These are phyloP conservation scores for Thuja plicata DNA, from an alignment of 83 land plant genomes.

Conservation along the genomic window DNA sequence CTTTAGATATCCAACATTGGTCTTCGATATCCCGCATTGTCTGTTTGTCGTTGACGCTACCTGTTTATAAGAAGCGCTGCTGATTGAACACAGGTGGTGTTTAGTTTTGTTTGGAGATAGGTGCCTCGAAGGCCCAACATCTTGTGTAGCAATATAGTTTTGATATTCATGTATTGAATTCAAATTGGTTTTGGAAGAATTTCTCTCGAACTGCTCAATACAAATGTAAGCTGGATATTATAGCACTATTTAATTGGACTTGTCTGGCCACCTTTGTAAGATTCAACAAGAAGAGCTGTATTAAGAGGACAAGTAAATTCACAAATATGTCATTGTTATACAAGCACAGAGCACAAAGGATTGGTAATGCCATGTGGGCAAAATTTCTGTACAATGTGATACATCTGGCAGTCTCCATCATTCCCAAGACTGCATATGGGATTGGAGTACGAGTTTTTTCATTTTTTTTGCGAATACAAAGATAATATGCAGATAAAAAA, in stretches of 20 bases:
- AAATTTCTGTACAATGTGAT: not conserved
- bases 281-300: not conserved
- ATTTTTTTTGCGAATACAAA: not conserved
- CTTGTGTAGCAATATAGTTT: conserved; percentile 5
- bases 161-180: conserved; percentile 6
- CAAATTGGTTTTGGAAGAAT: conserved; percentile 3
- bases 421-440: not conserved
- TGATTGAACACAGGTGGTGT: not conserved
- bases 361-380: not conserved
- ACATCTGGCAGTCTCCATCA: not conserved
- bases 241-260: not conserved
- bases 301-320: not conserved
- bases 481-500: not conserved
- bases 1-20: not conserved
- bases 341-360: not conserved
- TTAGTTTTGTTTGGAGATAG: conserved; percentile 12
- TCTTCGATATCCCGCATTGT: not conserved
- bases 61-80: not conserved
- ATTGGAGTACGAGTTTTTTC: not conserved
- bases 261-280: not conserved
- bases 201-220: conserved; percentile 2
- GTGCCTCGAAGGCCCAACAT: not conserved
- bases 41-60: not conserved
- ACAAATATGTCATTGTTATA: not conserved
- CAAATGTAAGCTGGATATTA: conserved; percentile 4